These are phyloP conservation scores for Clitopilus passeckerianus DNA, from an alignment of 768 basidiomycete genomes.

Conservation along the genomic window DNA sequence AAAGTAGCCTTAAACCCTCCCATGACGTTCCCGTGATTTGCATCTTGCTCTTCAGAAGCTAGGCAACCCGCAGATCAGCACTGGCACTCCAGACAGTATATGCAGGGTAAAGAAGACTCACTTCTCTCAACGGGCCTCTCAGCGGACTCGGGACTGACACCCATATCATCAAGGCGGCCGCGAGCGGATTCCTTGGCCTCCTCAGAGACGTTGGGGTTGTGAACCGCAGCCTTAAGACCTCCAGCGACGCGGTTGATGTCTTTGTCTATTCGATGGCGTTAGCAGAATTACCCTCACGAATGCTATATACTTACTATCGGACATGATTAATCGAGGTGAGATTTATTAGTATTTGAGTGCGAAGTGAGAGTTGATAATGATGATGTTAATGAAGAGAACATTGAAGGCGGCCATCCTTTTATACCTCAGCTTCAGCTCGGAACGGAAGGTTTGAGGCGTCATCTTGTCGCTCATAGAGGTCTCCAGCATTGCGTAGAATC, in stretches of 20 bases:
- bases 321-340: not conserved
- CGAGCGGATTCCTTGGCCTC: conserved; percentile 29
- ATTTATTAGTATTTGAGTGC: too few species aligned
- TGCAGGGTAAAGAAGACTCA: conserved; percentile 5
- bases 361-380: too few species aligned
- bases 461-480: too few species aligned
- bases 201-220: conserved; percentile 21
- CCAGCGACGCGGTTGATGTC: conserved; percentile 41
- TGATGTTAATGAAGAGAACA: too few species aligned
- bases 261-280: not conserved
- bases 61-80: not conserved
- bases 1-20: conserved; percentile 50
- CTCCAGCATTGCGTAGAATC: not conserved
- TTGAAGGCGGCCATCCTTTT: too few species aligned
- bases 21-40: conserved; percentile 6
- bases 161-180: conserved; percentile 30
- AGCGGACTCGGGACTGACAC: not conserved
- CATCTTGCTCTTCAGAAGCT: not conserved
- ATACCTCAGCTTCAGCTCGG: too few species aligned
- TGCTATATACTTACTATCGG: not conserved
- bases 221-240: conserved; percentile 52
- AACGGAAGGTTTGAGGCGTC: too few species aligned
- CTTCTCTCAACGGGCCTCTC: not conserved
- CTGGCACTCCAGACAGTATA: not conserved
- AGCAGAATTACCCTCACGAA: too few species aligned